Evolutionary conservation across 2,329 filamentous ascomycete genomes (phyloP).

Genomic region (Paracorniculantispora psalliotae): DNA sequence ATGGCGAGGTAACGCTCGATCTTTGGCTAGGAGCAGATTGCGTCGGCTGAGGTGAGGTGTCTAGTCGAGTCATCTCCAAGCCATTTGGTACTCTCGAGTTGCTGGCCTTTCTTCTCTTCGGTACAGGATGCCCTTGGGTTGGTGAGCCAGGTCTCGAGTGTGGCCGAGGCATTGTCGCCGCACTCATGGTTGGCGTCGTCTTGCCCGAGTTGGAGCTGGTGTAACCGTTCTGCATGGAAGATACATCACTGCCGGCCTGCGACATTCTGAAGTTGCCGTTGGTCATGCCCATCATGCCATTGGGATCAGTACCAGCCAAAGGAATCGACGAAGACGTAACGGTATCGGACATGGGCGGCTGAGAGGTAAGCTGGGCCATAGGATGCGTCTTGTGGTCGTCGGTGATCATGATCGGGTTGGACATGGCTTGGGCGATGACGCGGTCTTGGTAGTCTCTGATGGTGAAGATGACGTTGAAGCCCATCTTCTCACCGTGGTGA

Average conservation of each 20-base stretch:
- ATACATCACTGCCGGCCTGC: slow-evolving; percentile 56
- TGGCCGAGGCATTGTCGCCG: slow-evolving; percentile 24
- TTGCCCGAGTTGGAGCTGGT: slow-evolving; percentile 27
- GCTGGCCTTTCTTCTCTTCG: slow-evolving; percentile 81
- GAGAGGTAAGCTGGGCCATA: slow-evolving; percentile 24
- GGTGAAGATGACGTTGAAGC: slow-evolving; percentile 91
- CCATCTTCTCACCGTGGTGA: slow-evolving; percentile 88
- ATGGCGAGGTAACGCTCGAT: slow-evolving; percentile 46
- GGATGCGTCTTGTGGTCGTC: slow-evolving; percentile 91
- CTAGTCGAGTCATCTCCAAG: slow-evolving; percentile 77
- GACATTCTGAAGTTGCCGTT: slow-evolving; percentile 48
- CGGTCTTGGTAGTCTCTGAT: slow-evolving; percentile 75
- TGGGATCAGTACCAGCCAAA: slow-evolving; percentile 23
- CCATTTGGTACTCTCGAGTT: slow-evolving; percentile 66
- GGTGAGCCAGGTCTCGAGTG: slow-evolving; percentile 73
- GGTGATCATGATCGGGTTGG: slow-evolving; percentile 90
- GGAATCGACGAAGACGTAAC: slow-evolving; percentile 21
- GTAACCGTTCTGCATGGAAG: slow-evolving; percentile 45
- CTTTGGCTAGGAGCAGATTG: slow-evolving; percentile 35
- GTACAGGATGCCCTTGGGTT: slow-evolving; percentile 57
- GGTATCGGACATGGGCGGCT: slow-evolving; percentile 25
- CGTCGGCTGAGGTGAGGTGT: slow-evolving; percentile 46
- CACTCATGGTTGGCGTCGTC: slow-evolving; percentile 26
- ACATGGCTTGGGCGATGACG: slow-evolving; percentile 78
- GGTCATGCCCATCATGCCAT: slow-evolving; percentile 28